Evolutionary conservation across 2,329 filamentous ascomycete species (phyloP), one percentile per base, ranked within the genome.

Genomic region (Cytospora piceae): DNA sequence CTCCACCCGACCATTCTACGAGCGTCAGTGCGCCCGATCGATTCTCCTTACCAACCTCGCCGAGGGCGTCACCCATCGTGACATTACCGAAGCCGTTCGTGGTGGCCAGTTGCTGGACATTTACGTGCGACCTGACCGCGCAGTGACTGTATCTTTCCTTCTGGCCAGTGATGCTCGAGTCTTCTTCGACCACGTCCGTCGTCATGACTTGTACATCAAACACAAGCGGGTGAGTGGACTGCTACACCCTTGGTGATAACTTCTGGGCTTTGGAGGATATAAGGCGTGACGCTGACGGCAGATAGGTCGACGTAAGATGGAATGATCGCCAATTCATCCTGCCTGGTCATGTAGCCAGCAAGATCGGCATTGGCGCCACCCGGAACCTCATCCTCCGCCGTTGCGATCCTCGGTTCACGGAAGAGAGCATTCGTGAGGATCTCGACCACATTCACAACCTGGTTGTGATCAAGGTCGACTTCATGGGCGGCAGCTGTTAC

Each of bases 391-490:
- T 94, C 24, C 84, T 96, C 52, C 84, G 85, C 65, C 83, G 83
- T 12, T 85, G 85, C 70, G 81, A 81, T 70, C 78, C 78, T 61
- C 83, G 79, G 61, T 79, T 91, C 70, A 92, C 87, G 0, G 88
- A 88, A 69, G 78, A 85, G 9, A 77, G 78, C 20, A 87, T 96
- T 69, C 87, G 90, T 14, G 83, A 88, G 5, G 90, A 96, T 71
- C 82, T 95, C 46, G 89, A 93, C 29, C 92, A 96, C 74, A 94
- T 96, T 67, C 88, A 94, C 78, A 91, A 92, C 68, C 82, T 96
- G 1, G 80, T 89, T 27, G 84, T 96, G 14, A 81, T 95, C 71
- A 84, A 84, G 53, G 78, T 95, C 54, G 77, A 78, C 9, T 89
- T 91, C 74, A 76, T 77, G 3, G 79, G 82, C 22, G 81, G 82